Conservation (phyloP, 2,329 filamentous ascomycete species). For the Davidsoniella australis region DNA sequence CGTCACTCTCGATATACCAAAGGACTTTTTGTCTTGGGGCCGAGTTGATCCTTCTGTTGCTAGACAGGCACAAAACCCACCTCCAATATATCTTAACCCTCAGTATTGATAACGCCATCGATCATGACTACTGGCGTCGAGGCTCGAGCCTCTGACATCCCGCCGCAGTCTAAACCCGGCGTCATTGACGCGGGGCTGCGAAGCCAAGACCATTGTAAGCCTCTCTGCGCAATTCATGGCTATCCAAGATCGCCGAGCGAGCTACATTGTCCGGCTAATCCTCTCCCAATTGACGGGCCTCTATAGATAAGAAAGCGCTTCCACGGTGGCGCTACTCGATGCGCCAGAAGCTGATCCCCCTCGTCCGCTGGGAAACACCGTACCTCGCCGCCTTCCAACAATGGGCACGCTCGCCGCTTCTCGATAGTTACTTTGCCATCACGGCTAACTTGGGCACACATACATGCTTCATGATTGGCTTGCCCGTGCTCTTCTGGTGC, state of each 20-base stretch:
- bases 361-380: slow-evolving; percentile 88
- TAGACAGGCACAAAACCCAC: too few relatives aligned
- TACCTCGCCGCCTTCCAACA: slow-evolving; percentile 80
- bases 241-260: too few relatives aligned
- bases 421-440: slow-evolving; percentile 93
- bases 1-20: too few relatives aligned
- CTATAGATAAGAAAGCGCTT: slow-evolving; percentile 60
- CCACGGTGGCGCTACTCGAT: slow-evolving; percentile 77
- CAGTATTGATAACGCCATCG: too few relatives aligned
- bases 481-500: slow-evolving; percentile 95
- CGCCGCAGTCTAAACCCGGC: slow-evolving; percentile 15
- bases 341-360: slow-evolving; percentile 65
- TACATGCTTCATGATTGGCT: slow-evolving; percentile 93
- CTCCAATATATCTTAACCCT: too few relatives aligned
- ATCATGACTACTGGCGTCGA: too few relatives aligned
- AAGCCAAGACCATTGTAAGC: slow-evolving; percentile 62
- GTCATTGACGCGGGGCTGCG: slow-evolving; percentile 56
- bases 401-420: slow-evolving; percentile 58
- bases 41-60: too few relatives aligned
- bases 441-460: slow-evolving; percentile 94
- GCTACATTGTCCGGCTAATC: background rate
- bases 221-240: background rate
- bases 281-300: slow-evolving; percentile 2
- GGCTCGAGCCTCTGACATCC: too few relatives aligned
- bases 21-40: too few relatives aligned